A percentile compares a stretch with the other conserved stretches of the same genome.
phyloP scores from a whole-genome alignment of 306 rosid genomes.

The Vigna radiata region DNA sequence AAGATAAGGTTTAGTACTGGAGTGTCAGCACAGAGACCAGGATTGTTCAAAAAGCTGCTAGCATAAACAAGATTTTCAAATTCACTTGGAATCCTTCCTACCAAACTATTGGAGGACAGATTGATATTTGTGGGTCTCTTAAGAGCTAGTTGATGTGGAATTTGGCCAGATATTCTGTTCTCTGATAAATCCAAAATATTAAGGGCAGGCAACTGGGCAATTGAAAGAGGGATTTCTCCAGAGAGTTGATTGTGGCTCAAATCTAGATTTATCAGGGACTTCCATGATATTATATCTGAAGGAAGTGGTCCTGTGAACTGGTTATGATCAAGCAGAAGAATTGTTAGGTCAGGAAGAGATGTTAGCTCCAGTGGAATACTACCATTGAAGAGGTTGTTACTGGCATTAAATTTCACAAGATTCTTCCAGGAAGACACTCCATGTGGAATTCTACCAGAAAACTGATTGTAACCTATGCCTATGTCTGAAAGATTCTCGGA shows the following conservation, averaged over 20 bases:
- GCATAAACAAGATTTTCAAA: conserved; percentile 52
- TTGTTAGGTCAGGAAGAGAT: conserved; percentile 43
- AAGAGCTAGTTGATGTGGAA: conserved; percentile 57
- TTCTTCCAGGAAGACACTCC: conserved; percentile 58
- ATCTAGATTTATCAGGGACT: conserved; percentile 50
- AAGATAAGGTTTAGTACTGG: conserved; percentile 40
- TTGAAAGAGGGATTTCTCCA: conserved; percentile 56
- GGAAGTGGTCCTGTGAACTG: conserved; percentile 62
- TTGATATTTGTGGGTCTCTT: conserved; percentile 36
- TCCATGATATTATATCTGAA: conserved; percentile 55
- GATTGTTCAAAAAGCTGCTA: conserved; percentile 72
- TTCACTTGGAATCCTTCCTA: conserved; percentile 60
- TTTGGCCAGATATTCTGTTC: conserved; percentile 66
- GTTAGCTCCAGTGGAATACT: conserved; percentile 67
- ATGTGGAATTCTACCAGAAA: conserved; percentile 62
- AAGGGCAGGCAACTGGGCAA: conserved; percentile 55
- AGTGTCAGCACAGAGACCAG: conserved; percentile 63
- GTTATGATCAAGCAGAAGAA: conserved; percentile 63
- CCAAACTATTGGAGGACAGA: conserved; percentile 59
- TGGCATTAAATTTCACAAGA: conserved; percentile 56
- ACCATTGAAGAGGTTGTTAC: conserved; percentile 65
- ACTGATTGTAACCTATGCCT: conserved; percentile 59
- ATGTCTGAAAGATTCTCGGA: conserved; percentile 46
- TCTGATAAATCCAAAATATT: conserved; percentile 65
- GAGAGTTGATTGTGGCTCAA: conserved; percentile 57